A percentile compares a stretch with the other conserved stretches of the same genome.
Evolutionary conservation across 2,329 filamentous ascomycete genomes (phyloP).

Genomic region (Cylindrodendrum hubeiense): DNA sequence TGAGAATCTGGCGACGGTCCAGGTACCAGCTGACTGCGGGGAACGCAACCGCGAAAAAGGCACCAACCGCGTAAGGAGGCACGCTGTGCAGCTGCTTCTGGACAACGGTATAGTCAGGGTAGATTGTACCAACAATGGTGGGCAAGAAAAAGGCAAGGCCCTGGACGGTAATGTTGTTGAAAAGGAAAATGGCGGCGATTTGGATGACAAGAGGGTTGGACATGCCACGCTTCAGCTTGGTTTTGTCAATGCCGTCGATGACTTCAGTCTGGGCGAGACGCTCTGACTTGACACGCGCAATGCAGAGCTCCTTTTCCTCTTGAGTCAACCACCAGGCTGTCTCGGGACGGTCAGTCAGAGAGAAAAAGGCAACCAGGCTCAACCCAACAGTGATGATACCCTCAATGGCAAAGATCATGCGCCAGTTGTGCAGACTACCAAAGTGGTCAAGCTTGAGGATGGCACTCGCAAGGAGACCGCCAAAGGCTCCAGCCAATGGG

Average conservation of each 20-base stretch:
- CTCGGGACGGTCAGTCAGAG: constrained; percentile 74
- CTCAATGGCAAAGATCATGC: constrained; percentile 80
- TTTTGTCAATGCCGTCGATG: constrained; percentile 70
- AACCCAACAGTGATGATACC: constrained; percentile 70
- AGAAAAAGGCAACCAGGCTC: constrained; percentile 69
- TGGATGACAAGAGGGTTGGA: constrained; percentile 68
- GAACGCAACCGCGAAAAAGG: constrained; percentile 69
- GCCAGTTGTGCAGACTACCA: constrained; percentile 69
- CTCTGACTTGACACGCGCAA: constrained; percentile 70
- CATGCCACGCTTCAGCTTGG: constrained; percentile 70
- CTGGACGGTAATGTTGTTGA: constrained; percentile 76
- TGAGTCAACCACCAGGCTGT: constrained; percentile 73
- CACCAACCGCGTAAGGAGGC: constrained; percentile 73
- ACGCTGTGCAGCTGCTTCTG: constrained; percentile 74
- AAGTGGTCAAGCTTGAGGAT: constrained; percentile 71
- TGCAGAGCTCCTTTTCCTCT: constrained; percentile 74
- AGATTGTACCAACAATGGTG: constrained; percentile 74
- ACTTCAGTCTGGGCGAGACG: constrained; percentile 70
- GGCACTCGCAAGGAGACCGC: constrained; percentile 71
- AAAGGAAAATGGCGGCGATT: constrained; percentile 69
- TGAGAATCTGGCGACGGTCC: constrained; percentile 67
- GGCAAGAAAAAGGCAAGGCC: constrained; percentile 75
- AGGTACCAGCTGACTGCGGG: constrained; percentile 68
- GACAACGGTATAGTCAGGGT: constrained; percentile 68
- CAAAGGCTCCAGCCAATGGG: constrained; percentile 75